Percentiles rank a stretch among this genome's conserved stretches.
phyloP scores from a whole-genome alignment of 2,329 filamentous ascomycete genomes.

The Claviceps lovelessii region DNA sequence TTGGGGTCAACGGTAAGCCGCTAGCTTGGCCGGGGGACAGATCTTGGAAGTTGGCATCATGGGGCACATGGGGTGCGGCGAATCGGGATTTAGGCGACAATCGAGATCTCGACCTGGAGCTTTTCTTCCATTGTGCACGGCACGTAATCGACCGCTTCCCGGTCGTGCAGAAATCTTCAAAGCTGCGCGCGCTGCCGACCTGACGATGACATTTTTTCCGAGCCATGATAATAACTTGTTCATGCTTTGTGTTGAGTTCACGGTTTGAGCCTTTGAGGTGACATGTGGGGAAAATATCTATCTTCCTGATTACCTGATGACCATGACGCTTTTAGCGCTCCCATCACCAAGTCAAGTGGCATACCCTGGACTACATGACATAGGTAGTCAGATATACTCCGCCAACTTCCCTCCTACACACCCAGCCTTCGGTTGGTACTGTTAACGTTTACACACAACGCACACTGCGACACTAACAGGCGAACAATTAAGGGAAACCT shows the following conservation, averaged over 20 bases:
- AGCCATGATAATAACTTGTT: not conserved
- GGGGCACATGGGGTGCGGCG: not conserved
- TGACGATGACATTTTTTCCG: not conserved
- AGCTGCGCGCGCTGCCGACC: not conserved
- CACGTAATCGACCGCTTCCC: not conserved
- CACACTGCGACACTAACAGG: no score
- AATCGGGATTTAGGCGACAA: not conserved
- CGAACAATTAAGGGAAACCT: no score
- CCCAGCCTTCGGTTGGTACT: no score
- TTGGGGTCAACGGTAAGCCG: not conserved
- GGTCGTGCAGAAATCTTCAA: not conserved
- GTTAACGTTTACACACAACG: no score
- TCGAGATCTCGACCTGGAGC: not conserved
- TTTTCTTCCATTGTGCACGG: not conserved
- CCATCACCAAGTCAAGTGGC: no score
- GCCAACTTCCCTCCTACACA: no score
- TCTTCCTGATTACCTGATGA: no score
- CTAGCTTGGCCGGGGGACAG: not conserved
- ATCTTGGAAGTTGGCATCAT: not conserved
- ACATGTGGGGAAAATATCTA: no score
- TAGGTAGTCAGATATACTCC: no score
- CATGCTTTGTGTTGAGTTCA: not conserved
- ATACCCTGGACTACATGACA: no score
- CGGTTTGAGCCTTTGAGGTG: no score
- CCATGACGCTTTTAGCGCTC: no score